Percentiles rank a stretch among this genome's conserved stretches.
phyloP scores from a whole-genome alignment of 1,284 basidiomycete genomes.

The Fomitopsis palustris region DNA sequence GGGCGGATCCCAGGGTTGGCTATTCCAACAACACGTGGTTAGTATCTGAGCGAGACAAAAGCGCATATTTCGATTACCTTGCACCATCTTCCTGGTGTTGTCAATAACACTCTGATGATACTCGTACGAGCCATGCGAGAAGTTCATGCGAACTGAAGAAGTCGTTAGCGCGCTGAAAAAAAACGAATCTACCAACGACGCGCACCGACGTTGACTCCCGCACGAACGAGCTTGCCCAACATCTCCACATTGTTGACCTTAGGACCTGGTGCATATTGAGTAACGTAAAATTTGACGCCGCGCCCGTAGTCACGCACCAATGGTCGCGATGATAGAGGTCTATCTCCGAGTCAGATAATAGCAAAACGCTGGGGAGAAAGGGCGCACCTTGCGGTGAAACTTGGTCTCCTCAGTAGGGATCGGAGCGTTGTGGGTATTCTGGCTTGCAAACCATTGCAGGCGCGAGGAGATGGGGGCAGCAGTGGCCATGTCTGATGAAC shows the following conservation, averaged over 20 bases:
- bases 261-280: slow-evolving; percentile 55
- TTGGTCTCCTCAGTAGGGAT: slow-evolving; percentile 75
- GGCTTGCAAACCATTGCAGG: slow-evolving; percentile 86
- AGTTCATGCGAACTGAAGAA: slow-evolving; percentile 93
- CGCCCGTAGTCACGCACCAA: slow-evolving; percentile 54
- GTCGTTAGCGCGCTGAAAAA: slow-evolving; percentile 6
- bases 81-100: slow-evolving; percentile 86
- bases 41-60: background rate
- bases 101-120: slow-evolving; percentile 98
- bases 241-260: slow-evolving; percentile 90
- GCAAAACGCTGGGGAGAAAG: slow-evolving; percentile 6
- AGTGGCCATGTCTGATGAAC: slow-evolving; percentile 16
- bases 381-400: slow-evolving; percentile 81
- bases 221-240: slow-evolving; percentile 75
- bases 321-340: slow-evolving; percentile 97
- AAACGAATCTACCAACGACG: background rate
- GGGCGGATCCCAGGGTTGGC: slow-evolving; percentile 75
- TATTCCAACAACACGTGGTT: slow-evolving; percentile 10
- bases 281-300: background rate
- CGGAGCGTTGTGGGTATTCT: slow-evolving; percentile 70
- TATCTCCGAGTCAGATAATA: slow-evolving; percentile 31
- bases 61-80: slow-evolving; percentile 38
- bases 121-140: slow-evolving; percentile 94
- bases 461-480: slow-evolving; percentile 65
- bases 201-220: slow-evolving; percentile 95